These are phyloP conservation scores for Dendrocalamus latiflorus DNA, from an alignment of 202 grass and related monocot genomes.

Conservation along the genomic window DNA sequence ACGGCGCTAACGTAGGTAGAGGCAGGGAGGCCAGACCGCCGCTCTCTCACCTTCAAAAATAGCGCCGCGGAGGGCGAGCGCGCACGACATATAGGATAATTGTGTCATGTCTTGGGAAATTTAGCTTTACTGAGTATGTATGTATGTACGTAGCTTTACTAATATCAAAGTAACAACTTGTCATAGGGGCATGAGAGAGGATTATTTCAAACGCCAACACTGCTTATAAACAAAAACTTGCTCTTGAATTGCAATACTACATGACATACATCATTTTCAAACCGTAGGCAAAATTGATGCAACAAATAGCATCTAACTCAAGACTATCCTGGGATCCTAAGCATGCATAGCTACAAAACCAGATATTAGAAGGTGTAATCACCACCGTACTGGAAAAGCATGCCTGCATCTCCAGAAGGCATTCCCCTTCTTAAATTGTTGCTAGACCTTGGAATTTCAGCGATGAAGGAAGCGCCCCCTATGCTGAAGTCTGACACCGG, in stretches of 20 bases:
- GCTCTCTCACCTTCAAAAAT: too few relatives aligned
- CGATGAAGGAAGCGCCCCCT: conserved; percentile 21
- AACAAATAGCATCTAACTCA: not conserved
- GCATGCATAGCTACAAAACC: conserved; percentile 14
- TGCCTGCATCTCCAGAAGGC: conserved; percentile 28
- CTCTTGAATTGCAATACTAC: conserved; percentile 4
- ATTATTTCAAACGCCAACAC: conserved; percentile 1
- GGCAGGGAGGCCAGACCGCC: too few relatives aligned
- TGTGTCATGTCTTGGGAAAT: too few relatives aligned
- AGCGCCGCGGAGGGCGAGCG: too few relatives aligned
- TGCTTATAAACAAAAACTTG: conserved; percentile 7
- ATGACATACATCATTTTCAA: not conserved
- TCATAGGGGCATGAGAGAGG: too few relatives aligned
- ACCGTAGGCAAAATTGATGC: not conserved
- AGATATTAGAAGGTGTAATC: conserved; percentile 21
- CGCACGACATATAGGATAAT: too few relatives aligned
- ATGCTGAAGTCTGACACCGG: conserved; percentile 31
- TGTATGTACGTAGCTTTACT: too few relatives aligned
- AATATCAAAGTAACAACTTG: too few relatives aligned
- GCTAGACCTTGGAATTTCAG: conserved; percentile 27
- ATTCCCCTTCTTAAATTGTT: conserved; percentile 33
- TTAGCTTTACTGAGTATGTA: too few relatives aligned
- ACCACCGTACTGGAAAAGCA: conserved; percentile 33
- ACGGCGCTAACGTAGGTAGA: too few relatives aligned
- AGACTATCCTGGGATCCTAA: not conserved